phyloP scores from a whole-genome alignment of 1,284 basidiomycete genomes.

The Heterobasidion parviporum region DNA sequence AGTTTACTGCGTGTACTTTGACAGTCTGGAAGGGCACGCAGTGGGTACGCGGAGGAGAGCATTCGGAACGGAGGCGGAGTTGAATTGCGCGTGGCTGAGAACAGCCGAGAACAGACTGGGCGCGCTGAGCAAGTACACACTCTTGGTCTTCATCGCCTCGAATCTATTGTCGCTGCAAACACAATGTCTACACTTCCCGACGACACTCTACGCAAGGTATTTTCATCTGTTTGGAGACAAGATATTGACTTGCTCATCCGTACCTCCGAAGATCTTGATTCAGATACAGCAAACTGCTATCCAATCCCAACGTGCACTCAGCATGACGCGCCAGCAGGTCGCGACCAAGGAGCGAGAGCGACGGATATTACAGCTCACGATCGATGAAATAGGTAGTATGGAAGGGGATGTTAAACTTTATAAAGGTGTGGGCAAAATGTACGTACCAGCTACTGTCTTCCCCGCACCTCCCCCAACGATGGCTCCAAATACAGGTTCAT shows the following conservation, averaged over 20 bases:
- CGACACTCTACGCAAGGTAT: conserved; percentile 80
- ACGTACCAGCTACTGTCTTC: conserved; percentile 18
- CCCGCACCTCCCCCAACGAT: too few relatives aligned
- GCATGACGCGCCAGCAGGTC: conserved; percentile 65
- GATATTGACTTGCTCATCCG: neutral
- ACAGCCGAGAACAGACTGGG: too few relatives aligned
- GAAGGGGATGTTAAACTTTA: conserved; percentile 71
- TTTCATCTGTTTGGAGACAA: conserved; percentile 2
- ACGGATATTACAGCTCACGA: conserved; percentile 81
- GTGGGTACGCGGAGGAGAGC: too few relatives aligned
- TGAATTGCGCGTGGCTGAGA: too few relatives aligned
- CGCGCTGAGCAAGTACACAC: too few relatives aligned
- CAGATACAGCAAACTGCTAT: conserved; percentile 86
- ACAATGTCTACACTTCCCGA: conserved; percentile 74
- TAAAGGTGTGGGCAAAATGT: conserved; percentile 92
- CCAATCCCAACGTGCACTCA: conserved; percentile 71
- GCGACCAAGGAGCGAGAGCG: conserved; percentile 77
- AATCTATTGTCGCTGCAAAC: neutral
- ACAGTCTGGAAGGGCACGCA: too few relatives aligned
- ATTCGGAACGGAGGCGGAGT: too few relatives aligned
- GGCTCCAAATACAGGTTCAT: conserved; percentile 62
- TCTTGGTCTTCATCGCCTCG: too few relatives aligned
- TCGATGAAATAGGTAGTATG: conserved; percentile 62
- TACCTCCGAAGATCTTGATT: conserved; percentile 59
- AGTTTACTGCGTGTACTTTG: too few relatives aligned